A percentile compares a stretch with the other conserved stretches of the same genome.
Conservation (phyloP, 768 basidiomycete species). For the Russula olivacea region DNA sequence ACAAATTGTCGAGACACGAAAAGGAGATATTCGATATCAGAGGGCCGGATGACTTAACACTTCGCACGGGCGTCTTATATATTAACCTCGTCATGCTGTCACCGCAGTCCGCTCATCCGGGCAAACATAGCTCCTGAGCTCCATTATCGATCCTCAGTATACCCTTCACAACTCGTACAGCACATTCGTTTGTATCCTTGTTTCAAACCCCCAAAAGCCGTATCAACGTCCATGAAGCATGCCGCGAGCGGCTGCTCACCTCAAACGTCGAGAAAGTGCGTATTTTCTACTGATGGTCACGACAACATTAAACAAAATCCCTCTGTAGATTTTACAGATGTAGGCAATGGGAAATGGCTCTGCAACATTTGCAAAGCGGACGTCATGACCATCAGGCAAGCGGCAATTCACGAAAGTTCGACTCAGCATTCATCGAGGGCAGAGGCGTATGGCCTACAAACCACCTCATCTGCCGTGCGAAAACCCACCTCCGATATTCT, state of each 20-base stretch:
- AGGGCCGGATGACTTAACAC: slow-evolving; percentile 17
- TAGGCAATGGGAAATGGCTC: slow-evolving; percentile 30
- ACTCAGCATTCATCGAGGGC: slow-evolving; percentile 26
- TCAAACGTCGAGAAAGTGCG: slow-evolving; percentile 11
- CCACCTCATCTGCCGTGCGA: slow-evolving; percentile 8
- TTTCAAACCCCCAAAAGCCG: not conserved
- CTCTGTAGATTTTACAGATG: slow-evolving; percentile 27
- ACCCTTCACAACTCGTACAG: slow-evolving; percentile 4
- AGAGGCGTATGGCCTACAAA: slow-evolving; percentile 18
- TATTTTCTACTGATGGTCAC: not conserved
- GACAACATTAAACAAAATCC: not conserved
- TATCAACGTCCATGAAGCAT: slow-evolving; percentile 17
- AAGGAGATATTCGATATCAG: no score
- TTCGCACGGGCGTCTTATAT: slow-evolving; percentile 15
- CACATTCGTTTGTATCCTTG: not conserved
- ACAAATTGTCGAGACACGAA: no score
- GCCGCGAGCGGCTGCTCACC: slow-evolving; percentile 15
- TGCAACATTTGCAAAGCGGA: slow-evolving; percentile 33
- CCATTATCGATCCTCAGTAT: slow-evolving; percentile 16
- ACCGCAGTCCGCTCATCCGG: slow-evolving; percentile 21
- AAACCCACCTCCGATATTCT: slow-evolving; percentile 1
- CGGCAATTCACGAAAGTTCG: slow-evolving; percentile 32
- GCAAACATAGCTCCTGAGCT: slow-evolving; percentile 14
- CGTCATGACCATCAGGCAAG: slow-evolving; percentile 30
- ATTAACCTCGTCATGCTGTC: slow-evolving; percentile 11